Conservation (phyloP, 768 basidiomycete species). For the Phallus indusiatus region DNA sequence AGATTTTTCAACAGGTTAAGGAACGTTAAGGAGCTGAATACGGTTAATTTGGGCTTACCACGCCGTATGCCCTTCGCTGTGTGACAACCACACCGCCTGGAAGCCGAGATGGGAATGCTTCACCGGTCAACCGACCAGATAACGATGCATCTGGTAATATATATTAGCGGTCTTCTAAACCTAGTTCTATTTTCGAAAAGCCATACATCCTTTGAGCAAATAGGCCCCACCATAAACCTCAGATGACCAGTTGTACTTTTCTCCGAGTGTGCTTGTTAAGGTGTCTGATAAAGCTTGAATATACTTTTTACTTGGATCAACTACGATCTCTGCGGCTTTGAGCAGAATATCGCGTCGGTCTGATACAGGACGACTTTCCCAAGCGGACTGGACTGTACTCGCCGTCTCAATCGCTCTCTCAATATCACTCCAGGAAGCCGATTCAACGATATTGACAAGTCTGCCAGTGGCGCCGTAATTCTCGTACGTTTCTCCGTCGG, state of each 20-base stretch:
- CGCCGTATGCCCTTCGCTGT: slow-evolving; percentile 42
- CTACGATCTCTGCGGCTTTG: slow-evolving; percentile 38
- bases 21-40: background rate
- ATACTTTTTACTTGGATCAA: slow-evolving; percentile 27
- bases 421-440: background rate
- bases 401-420: background rate
- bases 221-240: slow-evolving; percentile 20
- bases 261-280: slow-evolving; percentile 24
- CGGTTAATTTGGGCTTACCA: slow-evolving; percentile 26
- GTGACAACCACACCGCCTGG: slow-evolving; percentile 36
- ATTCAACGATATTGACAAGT: background rate
- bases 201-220: slow-evolving; percentile 18
- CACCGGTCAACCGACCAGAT: slow-evolving; percentile 31
- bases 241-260: slow-evolving; percentile 22
- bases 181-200: background rate
- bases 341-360: slow-evolving; percentile 36
- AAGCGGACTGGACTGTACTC: slow-evolving; percentile 15
- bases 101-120: slow-evolving; percentile 31
- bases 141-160: slow-evolving; percentile 20
- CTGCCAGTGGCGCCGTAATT: background rate
- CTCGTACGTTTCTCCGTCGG: background rate
- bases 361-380: slow-evolving; percentile 30
- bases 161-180: background rate
- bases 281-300: slow-evolving; percentile 24
- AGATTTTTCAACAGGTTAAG: background rate